Evolutionary conservation across 2,329 filamentous ascomycete species (phyloP).

Genomic region (Chrysosporium keratinophilum): DNA sequence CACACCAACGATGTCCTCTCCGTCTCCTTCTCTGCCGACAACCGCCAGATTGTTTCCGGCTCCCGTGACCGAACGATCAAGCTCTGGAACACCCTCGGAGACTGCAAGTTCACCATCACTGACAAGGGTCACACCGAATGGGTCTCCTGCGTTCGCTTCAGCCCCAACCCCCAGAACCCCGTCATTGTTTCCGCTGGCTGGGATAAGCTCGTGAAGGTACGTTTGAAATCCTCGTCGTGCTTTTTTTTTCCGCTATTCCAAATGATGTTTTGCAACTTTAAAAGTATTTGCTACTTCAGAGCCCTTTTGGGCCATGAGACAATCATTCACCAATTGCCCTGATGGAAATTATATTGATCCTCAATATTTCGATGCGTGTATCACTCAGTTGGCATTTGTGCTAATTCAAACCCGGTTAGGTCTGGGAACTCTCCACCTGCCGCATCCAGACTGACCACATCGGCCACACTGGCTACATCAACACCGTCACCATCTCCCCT

Average conservation of each 20-base stretch:
- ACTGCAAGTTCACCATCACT: slow-evolving; percentile 99
- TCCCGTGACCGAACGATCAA: slow-evolving; percentile 98
- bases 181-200: slow-evolving; percentile 97
- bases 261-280: slow-evolving; percentile 80
- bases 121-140: slow-evolving; percentile 99
- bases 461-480: slow-evolving; percentile 98
- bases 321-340: slow-evolving; percentile 63
- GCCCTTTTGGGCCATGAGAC: slow-evolving; percentile 89
- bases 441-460: slow-evolving; percentile 99
- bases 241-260: slow-evolving; percentile 32
- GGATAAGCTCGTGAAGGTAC: slow-evolving; percentile 99
- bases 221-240: slow-evolving; percentile 27
- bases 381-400: slow-evolving; percentile 4
- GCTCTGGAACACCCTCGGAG: slow-evolving; percentile 99
- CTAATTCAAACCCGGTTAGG: slow-evolving; percentile 47
- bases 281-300: slow-evolving; percentile 99
- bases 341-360: slow-evolving; percentile 26
- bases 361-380: neutral
- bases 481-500: slow-evolving; percentile 99
- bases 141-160: slow-evolving; percentile 99
- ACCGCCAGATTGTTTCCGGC: slow-evolving; percentile 98
- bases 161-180: slow-evolving; percentile 99
- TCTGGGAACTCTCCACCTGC: slow-evolving; percentile 99
- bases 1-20: slow-evolving; percentile 99
- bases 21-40: slow-evolving; percentile 99